Conservation (phyloP, 306 rosid species). For the Acmispon strigosus region DNA sequence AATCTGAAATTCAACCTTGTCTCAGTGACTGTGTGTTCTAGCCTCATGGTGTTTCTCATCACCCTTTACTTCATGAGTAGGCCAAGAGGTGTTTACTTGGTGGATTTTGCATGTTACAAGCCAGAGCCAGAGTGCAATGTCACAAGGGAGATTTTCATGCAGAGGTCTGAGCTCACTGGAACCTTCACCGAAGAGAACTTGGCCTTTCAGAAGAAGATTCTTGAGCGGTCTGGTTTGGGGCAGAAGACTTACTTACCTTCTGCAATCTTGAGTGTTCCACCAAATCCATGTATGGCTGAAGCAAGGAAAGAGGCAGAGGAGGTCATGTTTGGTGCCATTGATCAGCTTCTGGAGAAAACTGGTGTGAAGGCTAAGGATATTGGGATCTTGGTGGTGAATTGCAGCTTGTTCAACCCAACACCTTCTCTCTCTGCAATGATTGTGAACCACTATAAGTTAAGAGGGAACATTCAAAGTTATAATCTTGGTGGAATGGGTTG, state of each 20-base stretch:
- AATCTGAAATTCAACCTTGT: conserved; percentile 54
- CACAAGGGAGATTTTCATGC: conserved; percentile 48
- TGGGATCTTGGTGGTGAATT: conserved; percentile 80
- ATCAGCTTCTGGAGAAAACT: conserved; percentile 64
- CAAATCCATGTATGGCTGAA: conserved; percentile 75
- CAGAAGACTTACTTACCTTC: conserved; percentile 76
- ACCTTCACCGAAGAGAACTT: conserved; percentile 57
- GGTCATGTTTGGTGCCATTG: conserved; percentile 90
- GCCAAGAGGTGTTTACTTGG: conserved; percentile 60
- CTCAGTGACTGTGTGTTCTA: conserved; percentile 43
- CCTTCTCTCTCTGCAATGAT: conserved; percentile 90
- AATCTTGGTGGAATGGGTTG: conserved; percentile 99
- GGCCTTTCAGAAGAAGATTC: conserved; percentile 72
- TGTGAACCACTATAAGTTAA: conserved; percentile 72
- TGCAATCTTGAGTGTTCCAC: conserved; percentile 57
- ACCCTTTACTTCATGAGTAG: conserved; percentile 79
- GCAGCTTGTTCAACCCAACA: conserved; percentile 88
- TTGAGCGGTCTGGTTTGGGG: conserved; percentile 79
- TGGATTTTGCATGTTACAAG: conserved; percentile 78
- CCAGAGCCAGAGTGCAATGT: conserved; percentile 48
- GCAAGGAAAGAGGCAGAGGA: conserved; percentile 84
- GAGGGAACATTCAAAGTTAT: conserved; percentile 66
- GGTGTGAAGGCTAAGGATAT: conserved; percentile 84
- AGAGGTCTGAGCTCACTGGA: conserved; percentile 45
- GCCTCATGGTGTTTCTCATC: conserved; percentile 48